These are phyloP conservation scores for Saraca asoca DNA, from an alignment of 331 rosid species.

Conservation along the genomic window DNA sequence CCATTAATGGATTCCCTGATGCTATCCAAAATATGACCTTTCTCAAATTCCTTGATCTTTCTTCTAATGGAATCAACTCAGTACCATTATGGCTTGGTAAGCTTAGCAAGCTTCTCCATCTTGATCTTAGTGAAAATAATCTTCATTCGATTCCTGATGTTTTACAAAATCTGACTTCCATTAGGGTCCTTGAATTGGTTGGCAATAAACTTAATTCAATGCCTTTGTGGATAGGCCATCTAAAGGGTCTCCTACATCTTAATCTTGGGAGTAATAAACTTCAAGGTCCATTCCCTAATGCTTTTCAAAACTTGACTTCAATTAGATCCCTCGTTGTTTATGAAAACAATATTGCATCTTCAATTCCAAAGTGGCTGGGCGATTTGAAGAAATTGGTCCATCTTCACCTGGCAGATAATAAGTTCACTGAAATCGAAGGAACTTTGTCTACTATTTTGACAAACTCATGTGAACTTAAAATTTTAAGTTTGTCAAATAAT, in stretches of 20 bases:
- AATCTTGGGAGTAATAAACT: constrained; percentile 1
- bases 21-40: too few species aligned
- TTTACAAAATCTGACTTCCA: constrained; percentile 18
- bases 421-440: neutral
- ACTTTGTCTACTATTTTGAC: neutral
- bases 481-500: constrained; percentile 2
- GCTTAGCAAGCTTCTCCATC: too few species aligned
- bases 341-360: neutral
- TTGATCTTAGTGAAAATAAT: too few species aligned
- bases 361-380: neutral
- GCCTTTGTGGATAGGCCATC: neutral
- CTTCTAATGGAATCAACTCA: too few species aligned
- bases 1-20: too few species aligned
- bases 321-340: neutral
- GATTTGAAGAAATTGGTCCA: neutral
- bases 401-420: neutral
- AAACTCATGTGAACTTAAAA: neutral
- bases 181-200: constrained; percentile 29
- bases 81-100: too few species aligned
- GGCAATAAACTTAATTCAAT: neutral
- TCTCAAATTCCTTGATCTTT: too few species aligned
- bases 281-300: too few species aligned
- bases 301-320: neutral
- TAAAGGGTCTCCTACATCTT: constrained; percentile 2
- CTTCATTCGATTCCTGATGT: constrained; percentile 20